Evolutionary conservation across 352 stramenopile genomes (phyloP), one percentile per base, ranked within the genome.

Genomic region (Poterioochromonas sp.): DNA sequence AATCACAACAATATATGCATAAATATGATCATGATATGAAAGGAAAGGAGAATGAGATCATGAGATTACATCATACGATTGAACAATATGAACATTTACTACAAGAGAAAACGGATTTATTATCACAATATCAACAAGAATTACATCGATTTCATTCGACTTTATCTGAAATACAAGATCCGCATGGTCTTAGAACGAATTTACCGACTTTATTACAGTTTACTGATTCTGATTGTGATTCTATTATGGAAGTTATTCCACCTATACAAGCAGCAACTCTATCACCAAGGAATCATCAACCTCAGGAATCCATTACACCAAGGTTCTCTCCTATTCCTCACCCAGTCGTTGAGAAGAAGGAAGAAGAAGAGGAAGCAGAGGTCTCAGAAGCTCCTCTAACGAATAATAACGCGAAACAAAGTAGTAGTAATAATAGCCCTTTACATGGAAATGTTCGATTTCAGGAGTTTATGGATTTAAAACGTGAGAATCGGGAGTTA

Each of bases 401-500:
- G 20, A 20, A 26, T 60, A 20, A 60, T n/a, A n/a, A n/a, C 51
- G 51, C 51, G 20, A 26, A n/a, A 60, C 51, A 26, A n/a, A 20
- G 51, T n/a, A 60, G 51, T 60, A n/a, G 51, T n/a, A n/a, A 20
- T n/a, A 20, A n/a, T n/a, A n/a, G n/a, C 51, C 51, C n/a, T n/a
- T n/a, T n/a, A n/a, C n/a, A n/a, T n/a, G 26, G 5, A 15, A 41
- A 35, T 69, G 65, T 74, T 5, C 65, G 65, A 5, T 74, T 74
- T 54, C 65, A 74, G 34, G 65, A 74, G 34, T 74, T 74, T 34
- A n/a, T 74, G 11, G 5, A n/a, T 29, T n/a, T 74, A n/a, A 74
- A 74, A n/a, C 39, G 65, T 15, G 65, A 74, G 34, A 74, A 74
- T 54, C 39, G 29, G 12, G 65, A 74, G 29, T n/a, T 74, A 5